Evolutionary conservation across 2,329 filamentous ascomycete species (phyloP).

Genomic region (Spiromastix sp.): DNA sequence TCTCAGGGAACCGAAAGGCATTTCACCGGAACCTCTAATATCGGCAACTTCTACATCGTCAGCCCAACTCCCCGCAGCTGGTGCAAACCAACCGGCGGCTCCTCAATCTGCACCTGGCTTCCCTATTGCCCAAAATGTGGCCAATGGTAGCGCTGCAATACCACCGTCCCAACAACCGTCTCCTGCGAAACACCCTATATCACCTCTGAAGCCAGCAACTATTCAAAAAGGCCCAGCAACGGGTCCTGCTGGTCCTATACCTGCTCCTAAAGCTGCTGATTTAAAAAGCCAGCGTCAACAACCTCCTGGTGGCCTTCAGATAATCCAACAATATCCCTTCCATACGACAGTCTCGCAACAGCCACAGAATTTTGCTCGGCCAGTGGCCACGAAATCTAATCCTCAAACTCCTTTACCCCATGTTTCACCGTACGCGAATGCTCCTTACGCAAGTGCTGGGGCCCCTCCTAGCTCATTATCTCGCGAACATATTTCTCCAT

Average conservation of each 20-base stretch:
- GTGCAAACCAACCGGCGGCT: constrained; percentile 2
- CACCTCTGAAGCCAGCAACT: constrained; percentile 5
- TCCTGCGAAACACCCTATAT: constrained; percentile 9
- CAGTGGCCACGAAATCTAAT: constrained; percentile 24
- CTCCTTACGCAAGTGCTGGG: constrained; percentile 7
- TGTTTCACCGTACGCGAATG: constrained; percentile 13
- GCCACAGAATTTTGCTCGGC: constrained; percentile 1
- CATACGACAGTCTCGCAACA: neutral
- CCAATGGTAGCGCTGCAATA: constrained; percentile 13
- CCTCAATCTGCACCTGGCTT: neutral
- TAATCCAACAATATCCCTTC: no score
- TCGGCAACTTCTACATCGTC: no score
- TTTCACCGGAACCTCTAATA: no score
- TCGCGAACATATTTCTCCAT: constrained; percentile 7
- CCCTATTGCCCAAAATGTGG: constrained; percentile 7
- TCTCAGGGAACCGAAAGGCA: no score
- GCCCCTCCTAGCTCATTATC: constrained; percentile 6
- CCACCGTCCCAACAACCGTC: constrained; percentile 16
- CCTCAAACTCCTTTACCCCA: constrained; percentile 22
- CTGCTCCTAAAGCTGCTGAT: neutral
- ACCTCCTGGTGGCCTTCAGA: no score
- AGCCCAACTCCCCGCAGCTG: no score
- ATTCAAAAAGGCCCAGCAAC: no score
- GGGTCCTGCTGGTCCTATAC: neutral
- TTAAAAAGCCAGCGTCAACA: no score